phyloP scores from a whole-genome alignment of 805 yeast species.

The Pachysolen tannophilus region DNA sequence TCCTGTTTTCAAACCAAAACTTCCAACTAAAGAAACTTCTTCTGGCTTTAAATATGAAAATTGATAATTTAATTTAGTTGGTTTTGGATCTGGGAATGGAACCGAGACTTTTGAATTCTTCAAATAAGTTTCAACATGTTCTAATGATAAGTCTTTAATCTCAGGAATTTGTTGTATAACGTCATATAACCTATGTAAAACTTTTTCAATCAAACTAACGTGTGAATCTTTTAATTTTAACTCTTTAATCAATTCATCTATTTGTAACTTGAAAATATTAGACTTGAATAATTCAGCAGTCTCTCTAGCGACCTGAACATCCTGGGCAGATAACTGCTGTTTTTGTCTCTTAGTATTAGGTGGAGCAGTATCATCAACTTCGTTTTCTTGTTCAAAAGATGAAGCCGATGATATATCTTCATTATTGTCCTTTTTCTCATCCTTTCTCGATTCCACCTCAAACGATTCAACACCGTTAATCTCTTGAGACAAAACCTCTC shows the following conservation, averaged over 20 bases:
- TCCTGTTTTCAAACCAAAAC: constrained; percentile 82
- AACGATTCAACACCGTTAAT: no score
- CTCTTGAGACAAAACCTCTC: no score
- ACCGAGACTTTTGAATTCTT: constrained; percentile 39
- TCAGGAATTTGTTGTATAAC: constrained; percentile 59
- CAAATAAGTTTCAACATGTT: constrained; percentile 52
- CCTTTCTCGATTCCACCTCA: no score
- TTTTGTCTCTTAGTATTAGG: constrained; percentile 7
- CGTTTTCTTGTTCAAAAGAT: constrained; percentile 3
- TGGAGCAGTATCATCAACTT: constrained; percentile 1
- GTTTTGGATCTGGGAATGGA: constrained; percentile 91
- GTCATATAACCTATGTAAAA: constrained; percentile 65
- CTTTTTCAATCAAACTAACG: constrained; percentile 60
- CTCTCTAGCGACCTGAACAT: constrained; percentile 85
- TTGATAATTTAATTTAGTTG: constrained; percentile 57
- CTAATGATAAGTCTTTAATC: constrained; percentile 39
- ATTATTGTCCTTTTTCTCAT: no score
- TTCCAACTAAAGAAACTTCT: constrained; percentile 74
- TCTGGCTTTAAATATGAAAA: constrained; percentile 65
- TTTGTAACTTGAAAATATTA: constrained; percentile 89
- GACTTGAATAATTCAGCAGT: constrained; percentile 93
- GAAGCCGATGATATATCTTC: no score
- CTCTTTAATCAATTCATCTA: constrained; percentile 84
- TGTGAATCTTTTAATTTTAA: constrained; percentile 66
- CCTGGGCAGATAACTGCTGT: constrained; percentile 56